Evolutionary conservation across 148 eudicot genomes (phyloP).

Genomic region (Arbutus unedo): DNA sequence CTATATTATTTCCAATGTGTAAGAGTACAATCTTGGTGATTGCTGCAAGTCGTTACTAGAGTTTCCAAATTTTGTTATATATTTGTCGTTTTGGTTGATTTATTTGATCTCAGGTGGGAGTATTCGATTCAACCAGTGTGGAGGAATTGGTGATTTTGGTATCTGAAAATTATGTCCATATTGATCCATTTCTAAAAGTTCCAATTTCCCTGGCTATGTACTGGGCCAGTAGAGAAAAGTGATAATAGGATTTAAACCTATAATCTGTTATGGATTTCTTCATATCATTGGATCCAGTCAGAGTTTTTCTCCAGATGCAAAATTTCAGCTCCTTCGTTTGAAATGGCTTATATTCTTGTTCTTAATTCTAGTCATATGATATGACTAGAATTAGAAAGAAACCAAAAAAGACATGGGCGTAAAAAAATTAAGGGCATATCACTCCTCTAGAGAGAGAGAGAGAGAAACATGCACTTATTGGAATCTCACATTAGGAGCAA

Average conservation of each 20-base stretch:
- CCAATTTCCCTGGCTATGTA: background rate
- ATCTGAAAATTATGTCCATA: background rate
- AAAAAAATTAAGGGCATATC: too few relatives aligned
- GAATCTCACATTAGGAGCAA: background rate
- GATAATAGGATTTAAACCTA: background rate
- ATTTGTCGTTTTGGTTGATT: conserved; percentile 3
- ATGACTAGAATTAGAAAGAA: too few relatives aligned
- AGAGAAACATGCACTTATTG: too few relatives aligned
- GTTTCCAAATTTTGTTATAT: background rate
- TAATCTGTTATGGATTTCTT: too few relatives aligned
- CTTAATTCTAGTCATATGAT: too few relatives aligned
- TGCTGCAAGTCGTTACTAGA: background rate
- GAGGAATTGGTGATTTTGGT: background rate
- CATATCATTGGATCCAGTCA: too few relatives aligned
- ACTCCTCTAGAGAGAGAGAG: too few relatives aligned
- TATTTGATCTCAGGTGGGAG: too few relatives aligned
- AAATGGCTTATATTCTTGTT: too few relatives aligned
- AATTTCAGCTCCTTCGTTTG: too few relatives aligned
- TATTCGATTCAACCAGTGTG: background rate
- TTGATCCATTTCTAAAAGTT: background rate
- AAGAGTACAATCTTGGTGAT: background rate
- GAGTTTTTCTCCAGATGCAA: too few relatives aligned
- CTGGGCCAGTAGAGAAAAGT: background rate
- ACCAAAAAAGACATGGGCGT: too few relatives aligned
- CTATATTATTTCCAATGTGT: background rate